Evolutionary conservation across 345 rosid species (phyloP).

Genomic region (Camelina sativa): DNA sequence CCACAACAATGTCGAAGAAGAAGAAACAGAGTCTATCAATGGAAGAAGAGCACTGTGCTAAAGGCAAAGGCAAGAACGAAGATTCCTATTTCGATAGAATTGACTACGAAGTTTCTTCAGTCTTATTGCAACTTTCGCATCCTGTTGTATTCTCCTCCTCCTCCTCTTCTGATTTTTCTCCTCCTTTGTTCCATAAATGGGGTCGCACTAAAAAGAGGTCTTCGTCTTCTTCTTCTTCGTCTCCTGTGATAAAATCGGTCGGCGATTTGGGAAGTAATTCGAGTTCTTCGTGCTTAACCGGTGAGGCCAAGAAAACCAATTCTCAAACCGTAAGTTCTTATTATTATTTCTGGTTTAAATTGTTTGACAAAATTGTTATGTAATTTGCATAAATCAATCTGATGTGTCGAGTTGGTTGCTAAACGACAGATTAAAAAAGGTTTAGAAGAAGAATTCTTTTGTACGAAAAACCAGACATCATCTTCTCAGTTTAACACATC

Average conservation of each 20-base stretch:
- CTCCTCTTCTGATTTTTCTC: slow-evolving; percentile 12
- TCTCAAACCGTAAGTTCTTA: slow-evolving; percentile 18
- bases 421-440: slow-evolving; percentile 2
- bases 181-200: slow-evolving; percentile 28
- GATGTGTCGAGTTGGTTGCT: background rate
- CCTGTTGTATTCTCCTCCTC: slow-evolving; percentile 18
- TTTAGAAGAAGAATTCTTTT: slow-evolving; percentile 21
- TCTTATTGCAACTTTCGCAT: slow-evolving; percentile 37
- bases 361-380: background rate
- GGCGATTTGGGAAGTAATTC: slow-evolving; percentile 26
- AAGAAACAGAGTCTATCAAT: slow-evolving; percentile 1
- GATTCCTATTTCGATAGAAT: background rate
- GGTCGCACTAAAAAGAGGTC: slow-evolving; percentile 38
- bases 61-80: slow-evolving; percentile 3
- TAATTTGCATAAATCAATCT: background rate
- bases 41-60: slow-evolving; percentile 17
- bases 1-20: slow-evolving; percentile 15
- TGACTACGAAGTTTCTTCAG: slow-evolving; percentile 34
- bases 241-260: slow-evolving; percentile 18
- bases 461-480: background rate
- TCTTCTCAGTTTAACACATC: slow-evolving; percentile 24
- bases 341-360: background rate
- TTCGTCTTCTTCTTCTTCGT: too few species aligned
- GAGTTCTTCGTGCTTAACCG: slow-evolving; percentile 42
- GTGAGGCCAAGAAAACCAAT: slow-evolving; percentile 37